These are phyloP conservation scores for Vanderwaltozyma tropicalis DNA, from an alignment of 805 yeast species.

Conservation along the genomic window DNA sequence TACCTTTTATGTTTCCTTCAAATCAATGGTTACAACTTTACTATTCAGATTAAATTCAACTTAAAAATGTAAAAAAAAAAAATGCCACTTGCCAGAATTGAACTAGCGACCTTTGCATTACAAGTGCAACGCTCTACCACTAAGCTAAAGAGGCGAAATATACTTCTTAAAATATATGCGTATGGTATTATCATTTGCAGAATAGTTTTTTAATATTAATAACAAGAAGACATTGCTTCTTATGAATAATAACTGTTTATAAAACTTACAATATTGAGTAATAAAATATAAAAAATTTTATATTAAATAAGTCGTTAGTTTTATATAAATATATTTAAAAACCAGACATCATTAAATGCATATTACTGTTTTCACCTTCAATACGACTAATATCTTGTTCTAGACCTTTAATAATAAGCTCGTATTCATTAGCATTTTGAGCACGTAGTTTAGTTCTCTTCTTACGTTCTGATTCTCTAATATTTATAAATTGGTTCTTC, in stretches of 20 bases:
- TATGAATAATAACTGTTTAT: no score
- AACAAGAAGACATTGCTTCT: no score
- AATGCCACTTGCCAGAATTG: conserved; percentile 79
- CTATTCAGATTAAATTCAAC: no score
- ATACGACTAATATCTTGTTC: conserved; percentile 28
- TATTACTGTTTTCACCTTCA: conserved; percentile 22
- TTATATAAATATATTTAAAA: neutral
- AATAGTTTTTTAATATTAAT: no score
- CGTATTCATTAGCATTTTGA: conserved; percentile 22
- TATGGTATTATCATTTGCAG: no score
- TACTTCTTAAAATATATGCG: no score
- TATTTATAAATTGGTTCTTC: conserved; percentile 13
- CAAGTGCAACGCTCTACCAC: conserved; percentile 99
- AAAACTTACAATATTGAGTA: no score
- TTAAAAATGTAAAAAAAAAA: conserved; percentile 13
- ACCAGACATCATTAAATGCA: conserved; percentile 10
- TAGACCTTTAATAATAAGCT: conserved; percentile 23
- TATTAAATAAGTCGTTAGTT: no score
- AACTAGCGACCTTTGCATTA: conserved; percentile 96
- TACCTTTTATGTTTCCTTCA: no score
- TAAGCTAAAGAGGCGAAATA: conserved; percentile 81
- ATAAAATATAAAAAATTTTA: no score
- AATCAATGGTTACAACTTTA: no score
- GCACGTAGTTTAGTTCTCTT: conserved; percentile 17
- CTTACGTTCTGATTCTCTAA: conserved; percentile 14